Conservation (phyloP, 768 basidiomycete species). For the Naganishia vaughanmartiniae region DNA sequence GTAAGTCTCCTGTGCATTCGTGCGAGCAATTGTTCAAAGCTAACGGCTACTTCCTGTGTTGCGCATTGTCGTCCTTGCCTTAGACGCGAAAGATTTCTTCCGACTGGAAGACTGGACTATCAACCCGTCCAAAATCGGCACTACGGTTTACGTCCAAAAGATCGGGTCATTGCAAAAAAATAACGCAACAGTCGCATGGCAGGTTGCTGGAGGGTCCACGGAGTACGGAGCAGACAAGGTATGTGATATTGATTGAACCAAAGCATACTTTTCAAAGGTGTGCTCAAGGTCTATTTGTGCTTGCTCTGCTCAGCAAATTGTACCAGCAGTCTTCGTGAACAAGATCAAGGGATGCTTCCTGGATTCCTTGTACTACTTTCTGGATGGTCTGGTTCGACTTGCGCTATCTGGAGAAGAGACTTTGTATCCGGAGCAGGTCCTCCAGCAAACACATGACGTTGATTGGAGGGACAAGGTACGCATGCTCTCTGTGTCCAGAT, state of each 20-base stretch:
- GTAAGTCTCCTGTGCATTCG: conserved; percentile 55
- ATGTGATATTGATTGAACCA: neutral
- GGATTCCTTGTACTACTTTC: conserved; percentile 76
- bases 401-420: conserved; percentile 57
- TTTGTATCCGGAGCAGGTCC: conserved; percentile 14
- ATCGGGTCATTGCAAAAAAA: conserved; percentile 55
- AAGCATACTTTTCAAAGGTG: neutral
- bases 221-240: conserved; percentile 52
- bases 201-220: conserved; percentile 70
- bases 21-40: neutral
- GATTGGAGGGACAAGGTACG: conserved; percentile 11
- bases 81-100: conserved; percentile 80
- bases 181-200: conserved; percentile 70
- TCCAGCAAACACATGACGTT: neutral
- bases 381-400: conserved; percentile 79
- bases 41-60: neutral
- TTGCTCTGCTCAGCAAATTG: conserved; percentile 28
- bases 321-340: conserved; percentile 64
- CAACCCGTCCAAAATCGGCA: conserved; percentile 28
- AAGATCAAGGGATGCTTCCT: conserved; percentile 82
- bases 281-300: neutral
- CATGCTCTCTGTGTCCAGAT: neutral
- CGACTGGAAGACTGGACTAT: conserved; percentile 72
- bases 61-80: conserved; percentile 27
- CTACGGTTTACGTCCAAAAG: conserved; percentile 34